Conservation (phyloP, 768 basidiomycete genomes). For the Roridomyces roridus region DNA sequence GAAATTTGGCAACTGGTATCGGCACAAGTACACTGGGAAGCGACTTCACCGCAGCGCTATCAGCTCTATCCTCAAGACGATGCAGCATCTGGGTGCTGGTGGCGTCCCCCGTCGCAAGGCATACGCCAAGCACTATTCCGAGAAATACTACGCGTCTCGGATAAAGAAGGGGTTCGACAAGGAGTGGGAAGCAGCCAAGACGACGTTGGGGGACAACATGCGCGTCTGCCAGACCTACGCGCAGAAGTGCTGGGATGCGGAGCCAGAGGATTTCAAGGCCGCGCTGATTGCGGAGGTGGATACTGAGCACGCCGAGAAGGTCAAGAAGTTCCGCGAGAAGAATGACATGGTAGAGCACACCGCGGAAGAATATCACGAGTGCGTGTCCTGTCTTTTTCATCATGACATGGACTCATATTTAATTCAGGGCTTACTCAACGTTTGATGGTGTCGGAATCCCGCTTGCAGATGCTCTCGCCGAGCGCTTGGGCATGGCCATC, state of each 20-base stretch:
- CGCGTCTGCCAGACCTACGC: constrained; percentile 6
- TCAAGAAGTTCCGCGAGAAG: neutral
- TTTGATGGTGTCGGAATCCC: constrained; percentile 3
- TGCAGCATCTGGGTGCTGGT: neutral
- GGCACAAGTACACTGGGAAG: constrained; percentile 3
- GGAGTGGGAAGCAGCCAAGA: constrained; percentile 1
- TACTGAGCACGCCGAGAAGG: neutral
- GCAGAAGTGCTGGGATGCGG: neutral
- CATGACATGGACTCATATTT: too few species aligned
- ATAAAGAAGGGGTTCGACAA: constrained; percentile 12
- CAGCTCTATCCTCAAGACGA: neutral
- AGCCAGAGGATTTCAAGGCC: neutral
- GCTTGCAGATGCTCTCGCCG: neutral
- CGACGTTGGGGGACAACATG: neutral
- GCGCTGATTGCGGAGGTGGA: neutral
- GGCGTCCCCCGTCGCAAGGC: neutral
- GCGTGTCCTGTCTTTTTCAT: too few species aligned
- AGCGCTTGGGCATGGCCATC: constrained; percentile 2
- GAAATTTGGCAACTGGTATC: constrained; percentile 20
- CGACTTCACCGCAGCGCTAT: neutral
- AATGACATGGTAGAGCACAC: neutral
- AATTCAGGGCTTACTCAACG: neutral
- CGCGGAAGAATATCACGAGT: constrained; percentile 11
- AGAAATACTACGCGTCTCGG: constrained; percentile 1
- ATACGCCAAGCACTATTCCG: neutral